These are phyloP conservation scores for Metschnikowia chrysomelidarum DNA, from an alignment of 805 yeast species.

Conservation along the genomic window DNA sequence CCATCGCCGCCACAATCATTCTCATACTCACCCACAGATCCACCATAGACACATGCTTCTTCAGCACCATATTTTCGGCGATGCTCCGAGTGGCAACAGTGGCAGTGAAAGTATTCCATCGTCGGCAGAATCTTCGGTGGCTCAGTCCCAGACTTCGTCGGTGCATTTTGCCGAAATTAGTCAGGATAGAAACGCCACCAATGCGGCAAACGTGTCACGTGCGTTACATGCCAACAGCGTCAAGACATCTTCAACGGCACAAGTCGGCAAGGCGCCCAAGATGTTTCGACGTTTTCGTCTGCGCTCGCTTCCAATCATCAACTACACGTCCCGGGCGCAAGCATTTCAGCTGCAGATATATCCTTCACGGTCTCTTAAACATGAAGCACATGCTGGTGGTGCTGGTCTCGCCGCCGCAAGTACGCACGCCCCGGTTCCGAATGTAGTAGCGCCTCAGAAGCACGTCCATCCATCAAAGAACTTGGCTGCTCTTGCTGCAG, in stretches of 20 bases:
- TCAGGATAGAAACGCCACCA: too few species aligned
- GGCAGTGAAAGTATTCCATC: too few species aligned
- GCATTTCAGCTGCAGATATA: conserved; percentile 16
- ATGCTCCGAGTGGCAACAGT: too few species aligned
- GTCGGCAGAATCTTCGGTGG: too few species aligned
- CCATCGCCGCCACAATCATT: conserved; percentile 7
- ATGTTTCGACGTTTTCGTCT: conserved; percentile 36
- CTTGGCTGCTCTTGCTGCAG: conserved; percentile 3
- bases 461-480: conserved; percentile 6
- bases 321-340: conserved; percentile 24
- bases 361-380: conserved; percentile 12
- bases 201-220: too few species aligned
- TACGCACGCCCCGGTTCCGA: conserved; percentile 5
- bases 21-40: conserved; percentile 8
- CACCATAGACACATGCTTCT: conserved; percentile 19
- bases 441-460: conserved; percentile 11
- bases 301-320: conserved; percentile 42
- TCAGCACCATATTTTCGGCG: conserved; percentile 24
- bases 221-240: too few species aligned
- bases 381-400: conserved; percentile 20
- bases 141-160: too few species aligned
- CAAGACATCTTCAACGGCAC: conserved; percentile 2
- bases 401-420: conserved; percentile 7
- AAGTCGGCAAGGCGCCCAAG: conserved; percentile 28
- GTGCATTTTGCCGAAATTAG: too few species aligned